These are phyloP conservation scores for Albugo laibachii DNA, from an alignment of 352 stramenopile species.

Conservation along the genomic window DNA sequence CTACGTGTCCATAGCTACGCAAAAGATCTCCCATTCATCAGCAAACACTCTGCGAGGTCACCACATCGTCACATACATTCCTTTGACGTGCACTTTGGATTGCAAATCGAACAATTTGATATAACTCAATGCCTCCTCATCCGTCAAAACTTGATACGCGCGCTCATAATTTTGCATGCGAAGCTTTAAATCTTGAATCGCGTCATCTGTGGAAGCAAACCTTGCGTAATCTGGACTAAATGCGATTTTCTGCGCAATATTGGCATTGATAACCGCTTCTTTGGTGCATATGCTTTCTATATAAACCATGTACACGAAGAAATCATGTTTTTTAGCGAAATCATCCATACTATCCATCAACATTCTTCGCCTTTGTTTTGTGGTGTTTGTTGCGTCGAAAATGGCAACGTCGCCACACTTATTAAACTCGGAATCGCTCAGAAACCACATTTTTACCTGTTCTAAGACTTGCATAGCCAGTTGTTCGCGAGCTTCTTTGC, in stretches of 20 bases:
- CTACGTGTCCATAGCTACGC: conserved; percentile 57
- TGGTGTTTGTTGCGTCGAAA: conserved; percentile 94
- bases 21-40: too few relatives aligned
- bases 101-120: conserved; percentile 81
- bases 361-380: conserved; percentile 30
- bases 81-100: conserved; percentile 73
- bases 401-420: conserved; percentile 80
- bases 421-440: conserved; percentile 70
- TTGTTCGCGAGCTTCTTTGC: conserved; percentile 67
- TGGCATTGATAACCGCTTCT: conserved; percentile 73
- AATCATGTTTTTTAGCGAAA: conserved; percentile 39
- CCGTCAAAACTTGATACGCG: conserved; percentile 70
- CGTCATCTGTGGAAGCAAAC: conserved; percentile 40
- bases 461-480: conserved; percentile 75
- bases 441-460: conserved; percentile 36
- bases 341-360: conserved; percentile 34
- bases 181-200: conserved; percentile 55
- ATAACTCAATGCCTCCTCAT: conserved; percentile 74
- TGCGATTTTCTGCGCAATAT: conserved; percentile 60
- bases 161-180: conserved; percentile 78
- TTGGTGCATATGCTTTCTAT: conserved; percentile 88
- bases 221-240: conserved; percentile 65
- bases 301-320: conserved; percentile 80
- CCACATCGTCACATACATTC: conserved; percentile 37
- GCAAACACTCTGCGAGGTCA: conserved; percentile 7